Evolutionary conservation across 2,329 filamentous ascomycete genomes (phyloP), one percentile per base, ranked within the genome.

Genomic region (Phyllachora maydis): DNA sequence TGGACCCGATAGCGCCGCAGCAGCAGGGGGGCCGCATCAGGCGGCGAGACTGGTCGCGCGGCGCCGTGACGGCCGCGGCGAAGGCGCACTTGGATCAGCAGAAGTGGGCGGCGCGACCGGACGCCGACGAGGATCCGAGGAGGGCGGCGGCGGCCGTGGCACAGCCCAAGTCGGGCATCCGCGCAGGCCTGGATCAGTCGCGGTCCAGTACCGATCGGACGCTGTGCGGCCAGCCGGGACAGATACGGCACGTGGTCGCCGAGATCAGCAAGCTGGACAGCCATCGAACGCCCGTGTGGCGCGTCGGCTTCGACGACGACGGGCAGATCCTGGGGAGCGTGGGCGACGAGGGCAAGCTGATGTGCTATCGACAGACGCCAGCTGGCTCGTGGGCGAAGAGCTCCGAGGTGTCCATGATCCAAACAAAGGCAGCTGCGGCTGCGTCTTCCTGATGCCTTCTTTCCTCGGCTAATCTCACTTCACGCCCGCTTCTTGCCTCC

Each of bases 321-420:
- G 74, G 74, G 4, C 73, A 79, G 42, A 59, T 83, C 8, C 50
- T 85, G 6, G 68, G 76, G 2, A 75, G 70, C 19, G 76, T 75
- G 2, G 76, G 76, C 3, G 77, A 85, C 32, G 75, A 83, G 41
- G 77, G 74, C 8, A 64, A 56, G 40, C 38, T 73, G 28, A 46
- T 68, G 35, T 65, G 66, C 30, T 72, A 67, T 39, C 56, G 66
- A 9, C 64, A 70, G 43, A 56, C 51, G 19, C 61, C 64, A 0
- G 56, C 58, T 28, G 64, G 64, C 0, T 37, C 47, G 6, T 70
- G 65, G 65, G 56, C 55, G 1, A 64, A 65, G 43, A 68, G 63
- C 36, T 60, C 61, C 0, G 63, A 69, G 45, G 41, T 70, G 32
- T 54, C 54, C 16, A 61, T 68, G 45, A 54, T 60, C 38, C 65